Percentiles rank a stretch among this genome's conserved stretches.
Evolutionary conservation across 345 rosid species (phyloP).

Genomic region (Linum lewisii): DNA sequence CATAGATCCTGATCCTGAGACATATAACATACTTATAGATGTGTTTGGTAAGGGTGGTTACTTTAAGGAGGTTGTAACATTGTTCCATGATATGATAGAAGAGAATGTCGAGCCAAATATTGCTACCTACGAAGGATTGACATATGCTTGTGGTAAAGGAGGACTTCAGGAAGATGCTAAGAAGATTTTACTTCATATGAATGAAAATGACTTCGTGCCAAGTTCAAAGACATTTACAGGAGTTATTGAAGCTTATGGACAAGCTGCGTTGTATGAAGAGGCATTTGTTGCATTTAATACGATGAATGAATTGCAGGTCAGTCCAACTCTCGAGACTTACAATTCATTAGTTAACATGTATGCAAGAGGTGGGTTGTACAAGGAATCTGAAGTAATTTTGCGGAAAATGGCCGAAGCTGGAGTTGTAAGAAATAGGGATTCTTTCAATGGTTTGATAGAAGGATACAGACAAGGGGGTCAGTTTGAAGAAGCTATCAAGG

Average conservation of each 20-base stretch:
- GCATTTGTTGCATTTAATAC: constrained; percentile 76
- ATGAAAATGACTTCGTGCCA: constrained; percentile 60
- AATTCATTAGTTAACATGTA: constrained; percentile 66
- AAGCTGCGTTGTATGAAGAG: constrained; percentile 81
- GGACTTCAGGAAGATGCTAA: constrained; percentile 78
- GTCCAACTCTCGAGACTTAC: constrained; percentile 68
- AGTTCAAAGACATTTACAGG: constrained; percentile 81
- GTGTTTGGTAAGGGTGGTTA: constrained; percentile 96
- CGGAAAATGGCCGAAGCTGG: constrained; percentile 54
- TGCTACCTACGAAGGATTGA: constrained; percentile 86
- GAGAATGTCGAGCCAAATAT: constrained; percentile 81
- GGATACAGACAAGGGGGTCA: constrained; percentile 81
- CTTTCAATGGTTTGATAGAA: constrained; percentile 89
- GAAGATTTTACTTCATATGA: constrained; percentile 68
- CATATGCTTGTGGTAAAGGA: constrained; percentile 84
- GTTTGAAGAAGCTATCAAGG: constrained; percentile 87
- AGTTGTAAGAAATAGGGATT: constrained; percentile 51
- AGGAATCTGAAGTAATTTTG: constrained; percentile 60
- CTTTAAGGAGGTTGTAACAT: constrained; percentile 89
- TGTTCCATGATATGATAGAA: constrained; percentile 92
- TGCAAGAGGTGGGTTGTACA: constrained; percentile 82
- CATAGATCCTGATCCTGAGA: constrained; percentile 74
- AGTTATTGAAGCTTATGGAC: constrained; percentile 83
- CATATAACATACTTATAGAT: constrained; percentile 69
- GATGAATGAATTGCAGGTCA: constrained; percentile 81